These are phyloP conservation scores for Schizosaccharomyces octosporus DNA, from an alignment of 805 yeast species.

Conservation along the genomic window DNA sequence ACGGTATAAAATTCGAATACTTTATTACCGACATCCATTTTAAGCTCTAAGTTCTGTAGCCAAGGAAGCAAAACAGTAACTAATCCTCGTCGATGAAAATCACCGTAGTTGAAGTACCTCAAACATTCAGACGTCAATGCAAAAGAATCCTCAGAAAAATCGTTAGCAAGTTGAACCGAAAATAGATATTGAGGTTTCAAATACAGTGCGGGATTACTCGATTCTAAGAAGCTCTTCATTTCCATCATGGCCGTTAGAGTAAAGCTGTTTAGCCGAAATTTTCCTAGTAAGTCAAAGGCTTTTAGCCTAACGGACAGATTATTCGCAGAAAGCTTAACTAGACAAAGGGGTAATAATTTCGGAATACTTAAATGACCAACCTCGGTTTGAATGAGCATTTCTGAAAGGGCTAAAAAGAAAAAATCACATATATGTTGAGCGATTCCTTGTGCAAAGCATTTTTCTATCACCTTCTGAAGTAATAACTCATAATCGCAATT, in stretches of 20 bases:
- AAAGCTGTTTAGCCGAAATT: not conserved
- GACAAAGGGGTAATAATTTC: not conserved
- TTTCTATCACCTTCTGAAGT: slow-evolving; percentile 35
- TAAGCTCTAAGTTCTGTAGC: slow-evolving; percentile 62
- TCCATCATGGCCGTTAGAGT: not conserved
- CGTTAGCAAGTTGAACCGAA: slow-evolving; percentile 42
- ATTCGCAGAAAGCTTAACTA: not conserved
- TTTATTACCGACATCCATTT: slow-evolving; percentile 21
- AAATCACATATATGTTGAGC: slow-evolving; percentile 30
- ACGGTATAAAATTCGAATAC: slow-evolving; percentile 18
- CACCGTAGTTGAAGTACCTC: slow-evolving; percentile 37
- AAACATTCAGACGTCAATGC: slow-evolving; percentile 49
- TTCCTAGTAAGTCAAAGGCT: not conserved
- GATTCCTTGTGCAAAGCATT: slow-evolving; percentile 39
- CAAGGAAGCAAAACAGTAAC: slow-evolving; percentile 68
- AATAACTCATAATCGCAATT: slow-evolving; percentile 32
- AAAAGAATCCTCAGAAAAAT: slow-evolving; percentile 33
- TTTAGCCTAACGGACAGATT: not conserved
- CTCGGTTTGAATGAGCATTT: slow-evolving; percentile 8
- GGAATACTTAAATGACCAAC: not conserved
- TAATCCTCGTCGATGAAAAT: slow-evolving; percentile 46
- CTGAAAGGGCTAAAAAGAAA: slow-evolving; percentile 49
- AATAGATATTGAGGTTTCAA: slow-evolving; percentile 65
- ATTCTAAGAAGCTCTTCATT: not conserved
- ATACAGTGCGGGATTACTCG: slow-evolving; percentile 36